Evolutionary conservation across 1,139 yeast species (phyloP).

Genomic region (Candida pseudocylindracea): DNA sequence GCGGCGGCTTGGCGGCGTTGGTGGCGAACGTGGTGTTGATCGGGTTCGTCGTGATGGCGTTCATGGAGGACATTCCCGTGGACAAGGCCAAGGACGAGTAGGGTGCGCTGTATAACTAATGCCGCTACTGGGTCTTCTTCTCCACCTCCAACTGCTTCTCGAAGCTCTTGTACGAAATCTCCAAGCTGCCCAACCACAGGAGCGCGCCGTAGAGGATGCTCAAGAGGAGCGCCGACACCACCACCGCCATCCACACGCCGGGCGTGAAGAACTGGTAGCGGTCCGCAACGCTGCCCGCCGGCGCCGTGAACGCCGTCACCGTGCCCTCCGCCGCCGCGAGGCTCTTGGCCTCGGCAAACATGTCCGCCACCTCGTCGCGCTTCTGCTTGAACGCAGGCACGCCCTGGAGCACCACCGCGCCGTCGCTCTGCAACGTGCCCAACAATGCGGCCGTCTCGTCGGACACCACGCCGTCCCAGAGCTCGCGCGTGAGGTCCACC

Average conservation of each 20-base stretch:
- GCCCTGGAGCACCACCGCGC: too few species aligned
- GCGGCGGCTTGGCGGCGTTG: slow-evolving; percentile 82
- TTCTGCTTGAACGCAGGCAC: too few species aligned
- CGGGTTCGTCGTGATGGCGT: slow-evolving; percentile 74
- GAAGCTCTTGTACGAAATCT: slow-evolving; percentile 51
- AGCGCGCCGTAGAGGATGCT: slow-evolving; percentile 30
- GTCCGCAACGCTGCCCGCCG: too few species aligned
- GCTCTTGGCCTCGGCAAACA: slow-evolving; percentile 13
- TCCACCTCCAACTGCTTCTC: slow-evolving; percentile 42
- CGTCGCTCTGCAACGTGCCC: too few species aligned
- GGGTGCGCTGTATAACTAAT: not conserved
- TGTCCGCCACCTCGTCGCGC: slow-evolving; percentile 9
- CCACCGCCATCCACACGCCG: slow-evolving; percentile 47
- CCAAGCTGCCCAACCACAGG: slow-evolving; percentile 34
- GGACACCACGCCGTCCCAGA: too few species aligned
- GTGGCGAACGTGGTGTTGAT: slow-evolving; percentile 74
- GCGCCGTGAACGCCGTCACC: slow-evolving; percentile 8
- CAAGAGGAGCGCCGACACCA: slow-evolving; percentile 32
- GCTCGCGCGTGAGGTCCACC: too few species aligned
- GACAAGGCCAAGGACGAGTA: slow-evolving; percentile 8
- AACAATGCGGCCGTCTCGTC: too few species aligned
- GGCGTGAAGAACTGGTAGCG: slow-evolving; percentile 18
- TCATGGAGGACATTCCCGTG: slow-evolving; percentile 44
- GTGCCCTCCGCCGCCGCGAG: slow-evolving; percentile 10
- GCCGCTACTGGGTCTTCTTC: slow-evolving; percentile 33